These are phyloP conservation scores for Tylopilus sp. DNA, from an alignment of 768 basidiomycete genomes.

Conservation along the genomic window DNA sequence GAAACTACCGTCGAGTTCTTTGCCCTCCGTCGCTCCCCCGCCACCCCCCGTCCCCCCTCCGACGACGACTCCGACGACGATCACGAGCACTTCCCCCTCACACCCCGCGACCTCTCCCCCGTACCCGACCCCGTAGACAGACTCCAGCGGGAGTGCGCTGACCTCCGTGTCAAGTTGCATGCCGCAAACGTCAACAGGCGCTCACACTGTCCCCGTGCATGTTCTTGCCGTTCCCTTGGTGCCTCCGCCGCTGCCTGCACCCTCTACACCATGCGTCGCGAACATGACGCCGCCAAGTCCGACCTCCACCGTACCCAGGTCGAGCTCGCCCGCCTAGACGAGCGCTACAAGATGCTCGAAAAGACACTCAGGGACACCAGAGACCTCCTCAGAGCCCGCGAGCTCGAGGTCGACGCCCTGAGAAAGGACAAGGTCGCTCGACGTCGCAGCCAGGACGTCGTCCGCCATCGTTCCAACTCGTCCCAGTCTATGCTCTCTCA, in stretches of 20 bases:
- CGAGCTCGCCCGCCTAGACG: conserved; percentile 55
- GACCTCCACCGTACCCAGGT: conserved; percentile 52
- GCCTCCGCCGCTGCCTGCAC: conserved; percentile 43
- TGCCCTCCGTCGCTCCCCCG: conserved; percentile 40
- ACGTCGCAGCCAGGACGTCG: conserved; percentile 28
- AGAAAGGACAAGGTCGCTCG: conserved; percentile 37
- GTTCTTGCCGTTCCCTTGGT: conserved; percentile 30
- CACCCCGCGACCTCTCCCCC: conserved; percentile 34
- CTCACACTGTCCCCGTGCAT: conserved; percentile 29
- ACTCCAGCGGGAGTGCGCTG: conserved; percentile 39
- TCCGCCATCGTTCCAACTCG: conserved; percentile 29
- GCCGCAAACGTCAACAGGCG: conserved; percentile 32
- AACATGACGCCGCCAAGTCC: conserved; percentile 52
- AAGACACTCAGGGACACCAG: conserved; percentile 60
- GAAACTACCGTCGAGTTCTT: conserved; percentile 60
- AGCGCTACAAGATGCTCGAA: conserved; percentile 61
- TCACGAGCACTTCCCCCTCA: conserved; percentile 24
- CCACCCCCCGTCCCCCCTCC: conserved; percentile 16
- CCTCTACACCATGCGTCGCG: conserved; percentile 44
- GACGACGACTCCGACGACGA: conserved; percentile 30
- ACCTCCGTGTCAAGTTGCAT: conserved; percentile 42
- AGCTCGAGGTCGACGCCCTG: conserved; percentile 57
- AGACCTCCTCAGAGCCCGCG: conserved; percentile 54
- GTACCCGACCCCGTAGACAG: conserved; percentile 39
- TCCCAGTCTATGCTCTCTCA: conserved; percentile 28